phyloP scores from a whole-genome alignment of 176 grass and related monocot species.

The Carex littledalei region DNA sequence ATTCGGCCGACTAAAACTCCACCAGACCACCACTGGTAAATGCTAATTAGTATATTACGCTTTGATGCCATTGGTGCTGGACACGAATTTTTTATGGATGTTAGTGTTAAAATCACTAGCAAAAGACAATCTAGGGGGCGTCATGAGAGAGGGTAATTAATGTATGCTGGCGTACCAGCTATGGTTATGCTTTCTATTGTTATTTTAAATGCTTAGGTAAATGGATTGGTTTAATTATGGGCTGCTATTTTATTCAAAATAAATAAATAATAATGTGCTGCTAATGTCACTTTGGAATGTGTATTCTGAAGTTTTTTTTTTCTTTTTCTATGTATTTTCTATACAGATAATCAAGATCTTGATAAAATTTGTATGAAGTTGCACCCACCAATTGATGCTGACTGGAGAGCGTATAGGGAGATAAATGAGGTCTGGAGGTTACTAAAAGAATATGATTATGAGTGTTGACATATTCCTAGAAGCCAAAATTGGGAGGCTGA shows the following conservation, averaged over 20 bases:
- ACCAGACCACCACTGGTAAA: not conserved
- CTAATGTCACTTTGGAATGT: not conserved
- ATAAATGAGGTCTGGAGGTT: no score
- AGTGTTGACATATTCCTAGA: no score
- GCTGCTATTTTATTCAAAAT: not conserved
- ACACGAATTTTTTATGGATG: not conserved
- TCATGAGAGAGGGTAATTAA: not conserved
- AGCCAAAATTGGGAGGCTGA: no score
- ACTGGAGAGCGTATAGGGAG: no score
- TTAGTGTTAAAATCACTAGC: conserved; percentile 5
- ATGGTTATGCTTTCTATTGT: not conserved
- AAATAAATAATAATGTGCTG: not conserved
- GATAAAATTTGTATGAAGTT: no score
- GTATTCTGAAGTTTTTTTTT: not conserved
- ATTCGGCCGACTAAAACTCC: not conserved
- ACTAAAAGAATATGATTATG: no score
- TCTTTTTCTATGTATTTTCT: no score
- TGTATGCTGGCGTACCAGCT: not conserved
- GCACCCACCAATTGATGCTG: no score
- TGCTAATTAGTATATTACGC: not conserved
- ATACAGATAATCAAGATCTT: no score
- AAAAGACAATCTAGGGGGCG: not conserved
- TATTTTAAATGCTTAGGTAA: conserved; percentile 1
- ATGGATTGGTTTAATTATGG: not conserved
- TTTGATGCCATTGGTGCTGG: not conserved